Conservation (phyloP, 2,329 filamentous ascomycete genomes). For the Pseudogymnoascus sp. region DNA sequence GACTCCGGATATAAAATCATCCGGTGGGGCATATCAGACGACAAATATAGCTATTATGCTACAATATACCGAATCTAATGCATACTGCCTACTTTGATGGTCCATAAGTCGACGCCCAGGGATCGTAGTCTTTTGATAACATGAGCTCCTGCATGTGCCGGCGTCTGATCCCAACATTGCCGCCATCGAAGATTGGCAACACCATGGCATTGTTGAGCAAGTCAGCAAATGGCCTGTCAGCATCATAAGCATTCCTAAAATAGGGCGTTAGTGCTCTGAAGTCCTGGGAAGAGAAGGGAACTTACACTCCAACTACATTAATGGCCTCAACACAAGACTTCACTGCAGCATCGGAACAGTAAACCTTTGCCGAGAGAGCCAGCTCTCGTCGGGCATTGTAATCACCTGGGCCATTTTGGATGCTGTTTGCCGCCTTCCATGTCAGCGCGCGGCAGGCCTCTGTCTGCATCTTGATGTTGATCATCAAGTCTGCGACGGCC, state of each 20-base stretch:
- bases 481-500: constrained; percentile 42
- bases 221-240: constrained; percentile 31
- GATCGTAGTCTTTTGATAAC: constrained; percentile 35
- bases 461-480: constrained; percentile 42
- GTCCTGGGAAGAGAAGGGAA: constrained; percentile 10
- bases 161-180: constrained; percentile 44
- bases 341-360: constrained; percentile 40
- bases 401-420: constrained; percentile 35
- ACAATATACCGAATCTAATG: neutral
- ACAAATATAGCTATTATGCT: neutral
- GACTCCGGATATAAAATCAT: neutral
- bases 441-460: constrained; percentile 42
- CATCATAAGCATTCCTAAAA: constrained; percentile 33
- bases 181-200: constrained; percentile 44
- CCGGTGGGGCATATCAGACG: neutral
- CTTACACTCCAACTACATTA: constrained; percentile 42
- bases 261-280: constrained; percentile 7
- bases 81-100: neutral
- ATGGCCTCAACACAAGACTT: constrained; percentile 42
- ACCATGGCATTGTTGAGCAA: constrained; percentile 38
- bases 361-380: constrained; percentile 43
- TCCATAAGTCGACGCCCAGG: constrained; percentile 35
- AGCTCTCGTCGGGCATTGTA: constrained; percentile 36
- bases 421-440: constrained; percentile 41
- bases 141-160: constrained; percentile 40